phyloP scores from a whole-genome alignment of 2,329 filamentous ascomycete genomes.

The Exophiala sp. region DNA sequence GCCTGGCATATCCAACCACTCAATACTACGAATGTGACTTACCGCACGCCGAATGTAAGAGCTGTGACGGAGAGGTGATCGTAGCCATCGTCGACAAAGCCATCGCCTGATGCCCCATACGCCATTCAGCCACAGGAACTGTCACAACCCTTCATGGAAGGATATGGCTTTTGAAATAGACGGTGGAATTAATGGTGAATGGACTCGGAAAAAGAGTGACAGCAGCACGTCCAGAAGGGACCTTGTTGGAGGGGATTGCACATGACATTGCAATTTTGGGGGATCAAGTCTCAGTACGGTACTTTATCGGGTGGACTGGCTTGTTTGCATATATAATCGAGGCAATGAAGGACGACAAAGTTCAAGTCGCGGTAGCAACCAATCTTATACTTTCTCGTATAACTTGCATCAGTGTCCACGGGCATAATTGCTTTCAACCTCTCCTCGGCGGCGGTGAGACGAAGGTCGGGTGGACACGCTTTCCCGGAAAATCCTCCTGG shows the following conservation, averaged over 20 bases:
- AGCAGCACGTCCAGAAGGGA: background rate
- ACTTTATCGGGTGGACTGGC: no score
- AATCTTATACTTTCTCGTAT: no score
- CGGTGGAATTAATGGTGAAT: no score
- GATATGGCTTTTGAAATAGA: background rate
- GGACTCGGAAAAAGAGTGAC: no score
- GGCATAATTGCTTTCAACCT: no score
- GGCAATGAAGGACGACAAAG: no score
- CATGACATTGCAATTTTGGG: background rate
- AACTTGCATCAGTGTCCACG: no score
- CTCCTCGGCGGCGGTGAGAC: no score
- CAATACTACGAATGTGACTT: conserved; percentile 23
- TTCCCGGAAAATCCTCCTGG: no score
- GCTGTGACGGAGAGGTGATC: conserved; percentile 16
- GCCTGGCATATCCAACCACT: conserved; percentile 18
- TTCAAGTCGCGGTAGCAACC: no score
- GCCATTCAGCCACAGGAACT: background rate
- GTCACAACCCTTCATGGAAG: background rate
- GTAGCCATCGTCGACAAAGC: conserved; percentile 17
- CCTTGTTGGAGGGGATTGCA: background rate
- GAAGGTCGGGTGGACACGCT: no score
- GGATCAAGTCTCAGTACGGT: background rate
- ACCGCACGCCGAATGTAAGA: conserved; percentile 17
- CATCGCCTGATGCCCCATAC: conserved; percentile 12
- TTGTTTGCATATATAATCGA: no score